Conservation (phyloP, 108 stramenopile species). For the Nitzschia sp. region DNA sequence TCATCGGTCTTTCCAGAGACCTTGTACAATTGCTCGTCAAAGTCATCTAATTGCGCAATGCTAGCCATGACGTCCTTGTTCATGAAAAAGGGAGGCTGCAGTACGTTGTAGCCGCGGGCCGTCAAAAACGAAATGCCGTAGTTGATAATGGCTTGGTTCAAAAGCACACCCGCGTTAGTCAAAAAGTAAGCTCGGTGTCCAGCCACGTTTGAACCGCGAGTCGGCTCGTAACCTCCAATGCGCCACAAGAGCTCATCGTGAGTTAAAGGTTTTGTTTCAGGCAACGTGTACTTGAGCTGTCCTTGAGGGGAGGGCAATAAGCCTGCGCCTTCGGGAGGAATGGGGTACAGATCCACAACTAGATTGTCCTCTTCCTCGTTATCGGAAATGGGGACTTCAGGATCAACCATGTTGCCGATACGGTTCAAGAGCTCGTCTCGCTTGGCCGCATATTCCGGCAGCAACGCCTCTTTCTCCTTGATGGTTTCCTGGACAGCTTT, state of each 20-base stretch:
- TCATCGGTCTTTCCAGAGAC: conserved; percentile 95
- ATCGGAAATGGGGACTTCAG: conserved; percentile 90
- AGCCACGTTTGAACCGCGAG: conserved; percentile 90
- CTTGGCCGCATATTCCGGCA: conserved; percentile 61
- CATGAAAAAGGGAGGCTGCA: conserved; percentile 99
- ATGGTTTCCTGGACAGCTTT: conserved; percentile 83
- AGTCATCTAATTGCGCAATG: conserved; percentile 99
- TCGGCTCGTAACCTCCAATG: conserved; percentile 98
- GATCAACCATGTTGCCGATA: conserved; percentile 97
- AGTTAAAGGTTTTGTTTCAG: conserved; percentile 81
- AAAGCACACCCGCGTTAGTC: conserved; percentile 93
- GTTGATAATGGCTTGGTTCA: conserved; percentile 99
- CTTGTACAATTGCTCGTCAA: conserved; percentile 99
- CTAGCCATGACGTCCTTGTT: conserved; percentile 99
- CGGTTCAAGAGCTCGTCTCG: conserved; percentile 76
- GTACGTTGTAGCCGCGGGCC: conserved; percentile 88
- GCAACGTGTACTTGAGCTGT: conserved; percentile 68
- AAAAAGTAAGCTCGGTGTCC: conserved; percentile 99
- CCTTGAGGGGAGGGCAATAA: conserved; percentile 66
- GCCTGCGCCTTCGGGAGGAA: conserved; percentile 71
- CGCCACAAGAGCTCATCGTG: conserved; percentile 98
- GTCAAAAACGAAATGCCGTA: conserved; percentile 95
- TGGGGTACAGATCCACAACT: conserved; percentile 76
- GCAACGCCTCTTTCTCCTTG: conserved; percentile 62
- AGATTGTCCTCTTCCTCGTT: conserved; percentile 96